Percentiles rank a stretch among this genome's conserved stretches.
These are phyloP conservation scores for Linaria vulgaris DNA, from an alignment of 257 asterid species.

Conservation along the genomic window DNA sequence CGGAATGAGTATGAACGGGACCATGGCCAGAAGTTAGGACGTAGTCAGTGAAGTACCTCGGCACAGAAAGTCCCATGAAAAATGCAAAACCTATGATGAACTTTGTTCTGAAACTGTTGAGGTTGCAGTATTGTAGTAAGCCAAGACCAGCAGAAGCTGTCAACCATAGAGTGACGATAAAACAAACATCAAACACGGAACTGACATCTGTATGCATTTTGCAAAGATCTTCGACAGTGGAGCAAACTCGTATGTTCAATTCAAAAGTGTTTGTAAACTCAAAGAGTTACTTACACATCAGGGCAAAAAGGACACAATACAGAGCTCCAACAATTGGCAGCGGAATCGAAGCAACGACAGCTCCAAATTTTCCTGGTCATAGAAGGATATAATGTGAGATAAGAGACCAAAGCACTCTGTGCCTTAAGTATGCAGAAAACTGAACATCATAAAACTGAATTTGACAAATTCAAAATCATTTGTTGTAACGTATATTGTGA, in stretches of 20 bases:
- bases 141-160: conserved; percentile 93
- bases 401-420: not conserved
- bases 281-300: conserved; percentile 63
- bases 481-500: not conserved
- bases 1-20: conserved; percentile 61
- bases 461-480: too few species aligned
- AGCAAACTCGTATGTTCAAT: not conserved
- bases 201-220: not conserved
- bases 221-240: not conserved
- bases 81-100: conserved; percentile 77
- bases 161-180: too few species aligned
- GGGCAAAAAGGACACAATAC: conserved; percentile 78
- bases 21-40: conserved; percentile 67
- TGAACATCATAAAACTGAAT: not conserved
- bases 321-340: conserved; percentile 92
- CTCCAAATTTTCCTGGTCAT: conserved; percentile 86
- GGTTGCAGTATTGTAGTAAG: conserved; percentile 86
- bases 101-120: conserved; percentile 89
- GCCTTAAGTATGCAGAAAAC: not conserved
- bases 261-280: not conserved
- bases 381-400: conserved; percentile 21
- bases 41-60: conserved; percentile 81
- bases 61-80: conserved; percentile 96
- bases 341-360: conserved; percentile 87
- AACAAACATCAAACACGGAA: too few species aligned